Evolutionary conservation across 1,284 basidiomycete species (phyloP).

Genomic region (Rhodotorula sp.): DNA sequence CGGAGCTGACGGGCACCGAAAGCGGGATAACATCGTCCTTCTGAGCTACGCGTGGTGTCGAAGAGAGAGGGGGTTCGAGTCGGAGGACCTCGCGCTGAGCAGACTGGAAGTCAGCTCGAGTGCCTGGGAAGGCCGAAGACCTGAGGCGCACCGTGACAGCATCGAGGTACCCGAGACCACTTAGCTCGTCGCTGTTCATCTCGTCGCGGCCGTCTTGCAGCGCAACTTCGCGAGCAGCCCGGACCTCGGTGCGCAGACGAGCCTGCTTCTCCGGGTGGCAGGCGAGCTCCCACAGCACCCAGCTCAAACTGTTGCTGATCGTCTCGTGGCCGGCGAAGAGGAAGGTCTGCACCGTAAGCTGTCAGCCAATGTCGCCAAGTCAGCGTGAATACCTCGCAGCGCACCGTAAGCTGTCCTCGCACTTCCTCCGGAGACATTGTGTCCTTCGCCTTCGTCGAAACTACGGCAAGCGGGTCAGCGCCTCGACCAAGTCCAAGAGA

Average conservation of each 20-base stretch:
- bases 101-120: neutral
- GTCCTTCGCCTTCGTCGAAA: conserved; percentile 3
- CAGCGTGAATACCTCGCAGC: neutral
- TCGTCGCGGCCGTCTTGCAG: conserved; percentile 5
- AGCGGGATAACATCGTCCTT: conserved; percentile 73
- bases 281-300: conserved; percentile 67
- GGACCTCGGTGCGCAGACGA: conserved; percentile 59
- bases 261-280: conserved; percentile 57
- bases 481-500: no score
- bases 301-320: conserved; percentile 65
- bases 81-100: conserved; percentile 60
- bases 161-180: conserved; percentile 64
- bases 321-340: conserved; percentile 66
- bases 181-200: conserved; percentile 57
- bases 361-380: neutral
- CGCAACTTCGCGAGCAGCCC: conserved; percentile 48
- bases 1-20: conserved; percentile 57
- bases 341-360: neutral
- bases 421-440: conserved; percentile 19
- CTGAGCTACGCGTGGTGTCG: conserved; percentile 65
- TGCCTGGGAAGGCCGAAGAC: no score
- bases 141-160: conserved; percentile 59
- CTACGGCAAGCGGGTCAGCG: neutral
- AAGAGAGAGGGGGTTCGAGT: conserved; percentile 71
- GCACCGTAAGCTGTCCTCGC: conserved; percentile 22